Evolutionary conservation across 495 filamentous ascomycete species (phyloP).

Genomic region (Platismatia glauca): DNA sequence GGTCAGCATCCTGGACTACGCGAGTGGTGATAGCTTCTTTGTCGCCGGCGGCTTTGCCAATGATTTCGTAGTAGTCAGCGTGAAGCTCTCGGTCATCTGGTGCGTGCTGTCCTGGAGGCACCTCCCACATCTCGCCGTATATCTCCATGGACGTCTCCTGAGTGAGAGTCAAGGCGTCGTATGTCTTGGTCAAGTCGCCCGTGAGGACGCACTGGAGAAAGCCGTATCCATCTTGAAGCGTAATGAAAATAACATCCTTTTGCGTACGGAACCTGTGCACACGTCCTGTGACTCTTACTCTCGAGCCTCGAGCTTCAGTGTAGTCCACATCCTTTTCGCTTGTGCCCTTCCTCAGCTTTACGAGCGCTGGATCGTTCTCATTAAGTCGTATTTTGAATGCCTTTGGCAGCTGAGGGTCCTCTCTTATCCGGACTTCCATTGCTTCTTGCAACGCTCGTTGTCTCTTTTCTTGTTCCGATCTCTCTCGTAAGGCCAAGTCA

Average conservation of each 20-base stretch:
- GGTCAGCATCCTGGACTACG: constrained; percentile 71
- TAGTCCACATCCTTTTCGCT: constrained; percentile 28
- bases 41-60: constrained; percentile 76
- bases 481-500: constrained; percentile 57
- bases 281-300: constrained; percentile 76
- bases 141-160: constrained; percentile 82
- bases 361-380: constrained; percentile 46
- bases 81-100: constrained; percentile 86
- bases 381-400: constrained; percentile 67
- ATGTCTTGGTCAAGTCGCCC: constrained; percentile 78
- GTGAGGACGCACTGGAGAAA: constrained; percentile 82
- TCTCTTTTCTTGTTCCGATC: constrained; percentile 62
- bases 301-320: constrained; percentile 38
- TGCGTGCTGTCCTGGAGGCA: constrained; percentile 70
- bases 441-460: constrained; percentile 65
- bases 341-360: constrained; percentile 53
- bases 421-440: constrained; percentile 76
- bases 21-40: constrained; percentile 91
- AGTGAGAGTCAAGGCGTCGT: constrained; percentile 82
- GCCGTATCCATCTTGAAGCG: constrained; percentile 80
- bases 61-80: constrained; percentile 85
- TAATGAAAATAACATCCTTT: constrained; percentile 83
- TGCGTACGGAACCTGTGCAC: constrained; percentile 78
- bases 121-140: constrained; percentile 78
- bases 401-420: constrained; percentile 71